phyloP scores from a whole-genome alignment of 495 filamentous ascomycete species.

The Xylaria grammica region DNA sequence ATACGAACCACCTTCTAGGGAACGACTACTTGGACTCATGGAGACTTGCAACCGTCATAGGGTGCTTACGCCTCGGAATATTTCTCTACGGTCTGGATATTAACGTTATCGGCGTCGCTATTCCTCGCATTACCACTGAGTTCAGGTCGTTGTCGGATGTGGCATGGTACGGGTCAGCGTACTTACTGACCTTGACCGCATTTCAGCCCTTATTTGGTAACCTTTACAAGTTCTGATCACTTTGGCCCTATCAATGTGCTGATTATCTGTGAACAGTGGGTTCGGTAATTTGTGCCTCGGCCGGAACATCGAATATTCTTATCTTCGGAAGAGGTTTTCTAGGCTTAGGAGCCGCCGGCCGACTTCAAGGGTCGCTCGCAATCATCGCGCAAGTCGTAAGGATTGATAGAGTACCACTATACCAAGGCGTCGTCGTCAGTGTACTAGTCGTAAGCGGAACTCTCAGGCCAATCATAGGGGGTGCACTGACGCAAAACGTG shows the following conservation, averaged over 20 bases:
- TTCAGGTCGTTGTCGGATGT: conserved; percentile 45
- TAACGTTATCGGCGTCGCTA: background rate
- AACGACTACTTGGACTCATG: background rate
- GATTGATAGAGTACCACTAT: conserved; percentile 32
- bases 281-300: conserved; percentile 48
- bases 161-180: conserved; percentile 54
- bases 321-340: conserved; percentile 53
- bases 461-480: conserved; percentile 64
- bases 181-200: conserved; percentile 53
- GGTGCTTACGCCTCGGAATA: background rate
- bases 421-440: background rate
- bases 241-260: too few species aligned
- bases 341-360: conserved; percentile 43
- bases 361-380: conserved; percentile 41
- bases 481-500: conserved; percentile 45
- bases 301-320: conserved; percentile 44
- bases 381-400: conserved; percentile 21
- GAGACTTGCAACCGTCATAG: background rate
- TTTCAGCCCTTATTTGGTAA: conserved; percentile 53
- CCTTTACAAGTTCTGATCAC: conserved; percentile 53
- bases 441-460: conserved; percentile 70
- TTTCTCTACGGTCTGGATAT: background rate
- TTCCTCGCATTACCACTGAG: conserved; percentile 13
- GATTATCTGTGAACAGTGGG: conserved; percentile 32
- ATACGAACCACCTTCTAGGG: too few species aligned